These are phyloP conservation scores for Leishmania mexicana DNA, from an alignment of 208 protist species.

Conservation along the genomic window DNA sequence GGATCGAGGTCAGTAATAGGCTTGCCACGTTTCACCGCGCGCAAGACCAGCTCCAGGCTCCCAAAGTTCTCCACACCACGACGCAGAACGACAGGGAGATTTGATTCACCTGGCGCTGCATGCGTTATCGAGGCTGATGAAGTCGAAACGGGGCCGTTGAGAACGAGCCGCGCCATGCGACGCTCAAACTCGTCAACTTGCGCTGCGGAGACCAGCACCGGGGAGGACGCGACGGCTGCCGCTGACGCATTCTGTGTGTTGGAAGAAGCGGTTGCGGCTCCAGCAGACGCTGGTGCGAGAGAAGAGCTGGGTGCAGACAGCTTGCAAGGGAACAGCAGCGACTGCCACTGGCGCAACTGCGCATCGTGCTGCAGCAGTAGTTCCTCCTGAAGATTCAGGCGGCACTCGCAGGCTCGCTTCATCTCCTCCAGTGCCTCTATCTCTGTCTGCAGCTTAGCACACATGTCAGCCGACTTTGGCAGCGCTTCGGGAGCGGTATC, in stretches of 20 bases:
- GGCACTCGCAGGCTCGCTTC: slow-evolving; percentile 30
- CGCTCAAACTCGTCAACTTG: slow-evolving; percentile 59
- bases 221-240: not conserved
- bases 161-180: slow-evolving; percentile 44
- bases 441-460: slow-evolving; percentile 20
- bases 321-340: slow-evolving; percentile 5
- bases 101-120: not conserved
- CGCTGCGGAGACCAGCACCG: slow-evolving; percentile 10
- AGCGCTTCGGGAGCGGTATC: not conserved
- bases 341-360: slow-evolving; percentile 26
- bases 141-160: slow-evolving; percentile 18
- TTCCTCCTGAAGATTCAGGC: slow-evolving; percentile 30
- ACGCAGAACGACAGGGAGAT: slow-evolving; percentile 55
- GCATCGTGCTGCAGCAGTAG: slow-evolving; percentile 15
- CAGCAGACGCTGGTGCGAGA: not conserved
- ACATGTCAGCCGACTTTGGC: not conserved
- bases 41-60: slow-evolving; percentile 56
- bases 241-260: not conserved
- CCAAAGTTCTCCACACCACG: slow-evolving; percentile 69
- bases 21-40: not conserved
- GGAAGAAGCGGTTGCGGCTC: not conserved
- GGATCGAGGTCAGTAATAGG: not conserved
- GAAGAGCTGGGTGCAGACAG: not conserved
- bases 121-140: not conserved
- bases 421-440: slow-evolving; percentile 27